phyloP scores from a whole-genome alignment of 2,329 filamentous ascomycete genomes.

The Sphaerostilbella broomeana region DNA sequence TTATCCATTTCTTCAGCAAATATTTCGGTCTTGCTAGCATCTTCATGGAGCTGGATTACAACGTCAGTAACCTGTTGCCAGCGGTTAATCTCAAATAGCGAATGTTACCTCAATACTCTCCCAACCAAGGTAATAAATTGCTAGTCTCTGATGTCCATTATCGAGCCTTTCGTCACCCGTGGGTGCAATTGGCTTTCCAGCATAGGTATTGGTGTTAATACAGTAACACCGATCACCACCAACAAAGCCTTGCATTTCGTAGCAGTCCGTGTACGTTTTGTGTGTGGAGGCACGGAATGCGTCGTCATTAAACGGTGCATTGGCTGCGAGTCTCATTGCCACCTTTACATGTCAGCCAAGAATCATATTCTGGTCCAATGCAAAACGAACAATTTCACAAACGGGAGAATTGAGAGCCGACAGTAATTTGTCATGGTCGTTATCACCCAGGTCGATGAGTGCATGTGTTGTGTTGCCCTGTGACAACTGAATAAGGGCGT shows the following conservation, averaged over 20 bases:
- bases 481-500: background rate
- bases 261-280: conserved; percentile 18
- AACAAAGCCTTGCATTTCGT: conserved; percentile 16
- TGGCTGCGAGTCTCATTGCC: conserved; percentile 14
- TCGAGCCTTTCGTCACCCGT: background rate
- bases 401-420: conserved; percentile 15
- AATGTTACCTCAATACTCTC: conserved; percentile 19
- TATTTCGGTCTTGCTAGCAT: conserved; percentile 10
- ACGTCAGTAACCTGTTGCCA: background rate
- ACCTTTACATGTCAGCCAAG: background rate
- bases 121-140: conserved; percentile 17
- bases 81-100: background rate
- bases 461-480: background rate
- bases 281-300: conserved; percentile 15
- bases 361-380: too few relatives aligned
- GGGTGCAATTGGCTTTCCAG: conserved; percentile 1
- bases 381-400: conserved; percentile 17
- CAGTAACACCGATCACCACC: conserved; percentile 18
- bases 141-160: conserved; percentile 9
- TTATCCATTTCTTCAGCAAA: conserved; percentile 18
- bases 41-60: conserved; percentile 14
- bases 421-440: conserved; percentile 2
- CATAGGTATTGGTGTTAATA: conserved; percentile 13
- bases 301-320: conserved; percentile 10
- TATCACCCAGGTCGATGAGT: conserved; percentile 2